Evolutionary conservation across 1,284 basidiomycete species (phyloP).

Genomic region (Apiotrichum domesticum): DNA sequence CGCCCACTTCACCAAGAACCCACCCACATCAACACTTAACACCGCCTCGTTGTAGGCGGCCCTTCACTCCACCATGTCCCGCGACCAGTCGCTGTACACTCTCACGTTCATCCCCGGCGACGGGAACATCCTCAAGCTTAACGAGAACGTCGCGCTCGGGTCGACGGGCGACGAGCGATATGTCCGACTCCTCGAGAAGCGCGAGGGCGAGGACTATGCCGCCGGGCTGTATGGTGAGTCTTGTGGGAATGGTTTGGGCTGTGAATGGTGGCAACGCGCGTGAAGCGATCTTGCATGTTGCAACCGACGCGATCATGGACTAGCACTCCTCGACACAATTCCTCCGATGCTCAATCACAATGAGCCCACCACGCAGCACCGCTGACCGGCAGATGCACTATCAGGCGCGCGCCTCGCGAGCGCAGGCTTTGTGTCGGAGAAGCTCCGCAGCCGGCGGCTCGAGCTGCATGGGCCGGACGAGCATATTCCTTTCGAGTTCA

Average conservation of each 20-base stretch:
- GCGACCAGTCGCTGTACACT: slow-evolving; percentile 36
- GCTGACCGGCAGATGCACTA: slow-evolving; percentile 30
- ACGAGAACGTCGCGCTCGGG: slow-evolving; percentile 16
- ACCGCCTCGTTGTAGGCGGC: too few species aligned
- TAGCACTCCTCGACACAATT: too few species aligned
- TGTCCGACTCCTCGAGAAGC: slow-evolving; percentile 26
- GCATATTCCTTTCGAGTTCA: slow-evolving; percentile 36
- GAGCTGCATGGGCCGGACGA: slow-evolving; percentile 45
- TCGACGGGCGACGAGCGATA: slow-evolving; percentile 23
- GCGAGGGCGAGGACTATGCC: slow-evolving; percentile 31
- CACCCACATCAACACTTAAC: too few species aligned
- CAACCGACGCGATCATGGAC: too few species aligned
- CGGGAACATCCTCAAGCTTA: slow-evolving; percentile 26
- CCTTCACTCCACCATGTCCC: not conserved
- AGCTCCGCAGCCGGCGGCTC: slow-evolving; percentile 35
- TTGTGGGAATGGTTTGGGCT: too few species aligned
- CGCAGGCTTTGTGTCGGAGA: slow-evolving; percentile 28
- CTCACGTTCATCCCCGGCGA: slow-evolving; percentile 23
- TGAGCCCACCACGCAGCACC: not conserved
- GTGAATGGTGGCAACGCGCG: too few species aligned
- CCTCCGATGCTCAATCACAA: too few species aligned
- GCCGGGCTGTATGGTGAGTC: slow-evolving; percentile 34
- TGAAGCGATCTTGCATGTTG: too few species aligned
- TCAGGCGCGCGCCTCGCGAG: slow-evolving; percentile 38
- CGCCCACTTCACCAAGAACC: too few species aligned